Evolutionary conservation across 495 filamentous ascomycete genomes (phyloP).

Genomic region (Penicillium tannophilum): DNA sequence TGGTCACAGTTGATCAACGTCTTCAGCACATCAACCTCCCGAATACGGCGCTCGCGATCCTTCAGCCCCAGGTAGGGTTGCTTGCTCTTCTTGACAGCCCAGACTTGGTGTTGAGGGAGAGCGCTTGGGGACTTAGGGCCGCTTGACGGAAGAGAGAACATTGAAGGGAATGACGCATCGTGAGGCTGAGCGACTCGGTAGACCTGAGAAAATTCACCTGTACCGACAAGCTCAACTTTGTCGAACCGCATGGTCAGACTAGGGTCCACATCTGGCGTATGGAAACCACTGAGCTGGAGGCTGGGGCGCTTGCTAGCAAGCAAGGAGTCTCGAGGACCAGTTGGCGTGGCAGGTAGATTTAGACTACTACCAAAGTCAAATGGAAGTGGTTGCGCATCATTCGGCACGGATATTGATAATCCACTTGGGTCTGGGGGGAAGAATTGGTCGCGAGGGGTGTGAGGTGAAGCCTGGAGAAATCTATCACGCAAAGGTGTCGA

Average conservation of each 20-base stretch:
- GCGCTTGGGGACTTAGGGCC: conserved; percentile 43
- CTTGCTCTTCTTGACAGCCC: conserved; percentile 91
- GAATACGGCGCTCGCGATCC: conserved; percentile 75
- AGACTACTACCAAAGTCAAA: conserved; percentile 46
- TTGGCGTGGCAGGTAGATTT: conserved; percentile 77
- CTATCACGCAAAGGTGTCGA: conserved; percentile 41
- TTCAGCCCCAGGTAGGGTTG: conserved; percentile 71
- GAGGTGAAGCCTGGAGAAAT: conserved; percentile 63
- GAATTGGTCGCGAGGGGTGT: conserved; percentile 75
- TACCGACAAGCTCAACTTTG: conserved; percentile 73
- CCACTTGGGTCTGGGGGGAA: conserved; percentile 80
- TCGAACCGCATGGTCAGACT: conserved; percentile 71
- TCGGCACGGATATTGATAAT: conserved; percentile 70
- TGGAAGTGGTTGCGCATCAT: conserved; percentile 43
- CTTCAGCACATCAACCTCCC: conserved; percentile 77
- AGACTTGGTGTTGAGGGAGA: conserved; percentile 59
- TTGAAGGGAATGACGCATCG: conserved; percentile 41
- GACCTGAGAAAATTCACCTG: conserved; percentile 90
- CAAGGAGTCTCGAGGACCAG: conserved; percentile 64
- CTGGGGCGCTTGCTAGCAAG: conserved; percentile 51
- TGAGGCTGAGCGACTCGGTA: conserved; percentile 70
- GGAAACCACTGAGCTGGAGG: conserved; percentile 56
- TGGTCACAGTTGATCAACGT: conserved; percentile 75
- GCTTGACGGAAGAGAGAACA: conserved; percentile 46
- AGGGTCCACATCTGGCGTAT: conserved; percentile 68